Conservation (phyloP, 2,329 filamentous ascomycete genomes). For the Colletotrichum navitas region DNA sequence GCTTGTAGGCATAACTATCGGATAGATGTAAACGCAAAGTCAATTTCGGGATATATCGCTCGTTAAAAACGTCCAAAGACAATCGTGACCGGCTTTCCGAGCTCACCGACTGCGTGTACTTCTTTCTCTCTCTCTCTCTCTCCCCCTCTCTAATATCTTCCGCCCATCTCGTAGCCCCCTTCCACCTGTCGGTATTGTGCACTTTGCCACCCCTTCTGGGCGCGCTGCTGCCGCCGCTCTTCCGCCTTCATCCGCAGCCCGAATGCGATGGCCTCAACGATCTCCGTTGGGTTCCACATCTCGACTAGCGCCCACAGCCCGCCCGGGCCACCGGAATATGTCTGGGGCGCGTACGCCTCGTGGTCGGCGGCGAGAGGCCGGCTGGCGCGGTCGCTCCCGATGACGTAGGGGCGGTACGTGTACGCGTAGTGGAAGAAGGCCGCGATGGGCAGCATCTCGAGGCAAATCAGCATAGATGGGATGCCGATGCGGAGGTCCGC, state of each 20-base stretch:
- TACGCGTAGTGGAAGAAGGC: constrained; percentile 46
- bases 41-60: constrained; percentile 1
- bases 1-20: background rate
- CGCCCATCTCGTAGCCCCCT: background rate
- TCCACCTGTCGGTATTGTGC: background rate
- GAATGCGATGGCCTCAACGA: constrained; percentile 25
- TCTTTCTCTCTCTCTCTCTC: too few relatives aligned
- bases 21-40: background rate
- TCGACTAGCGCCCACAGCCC: constrained; percentile 41
- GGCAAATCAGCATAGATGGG: constrained; percentile 44
- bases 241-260: constrained; percentile 36
- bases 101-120: background rate
- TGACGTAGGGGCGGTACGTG: constrained; percentile 44
- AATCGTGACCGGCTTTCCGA: background rate
- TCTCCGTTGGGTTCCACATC: constrained; percentile 37
- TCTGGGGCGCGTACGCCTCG: constrained; percentile 38
- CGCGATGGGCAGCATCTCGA: constrained; percentile 47
- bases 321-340: constrained; percentile 45
- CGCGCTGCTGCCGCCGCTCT: constrained; percentile 12
- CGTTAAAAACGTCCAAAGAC: background rate
- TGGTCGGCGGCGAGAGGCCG: constrained; percentile 33
- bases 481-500: constrained; percentile 46
- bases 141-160: background rate
- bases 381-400: constrained; percentile 30
- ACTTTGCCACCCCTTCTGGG: background rate